A percentile compares a stretch with the other conserved stretches of the same genome.
phyloP scores from a whole-genome alignment of 176 grass and related monocot genomes.

The Hsuehochloa calcarea region DNA sequence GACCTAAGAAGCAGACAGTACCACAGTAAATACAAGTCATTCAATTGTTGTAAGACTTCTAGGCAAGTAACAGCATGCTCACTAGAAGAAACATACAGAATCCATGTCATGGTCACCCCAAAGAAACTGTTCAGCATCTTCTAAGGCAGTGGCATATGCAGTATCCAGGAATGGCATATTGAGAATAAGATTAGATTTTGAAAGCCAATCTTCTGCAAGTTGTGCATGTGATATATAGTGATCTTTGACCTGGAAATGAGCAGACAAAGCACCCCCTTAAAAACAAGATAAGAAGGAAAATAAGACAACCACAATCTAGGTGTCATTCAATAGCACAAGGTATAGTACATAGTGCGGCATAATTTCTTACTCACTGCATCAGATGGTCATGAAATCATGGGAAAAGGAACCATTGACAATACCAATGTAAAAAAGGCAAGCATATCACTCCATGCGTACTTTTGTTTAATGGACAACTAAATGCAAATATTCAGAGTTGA shows the following conservation, averaged over 20 bases:
- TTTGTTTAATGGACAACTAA: conserved; percentile 6
- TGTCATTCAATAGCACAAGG: neutral
- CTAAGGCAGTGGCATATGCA: conserved; percentile 59
- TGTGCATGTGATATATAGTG: conserved; percentile 49
- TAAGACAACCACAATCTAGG: neutral
- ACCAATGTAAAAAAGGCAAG: too few species aligned
- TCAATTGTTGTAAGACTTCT: neutral
- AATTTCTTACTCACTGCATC: too few species aligned
- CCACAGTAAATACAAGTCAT: conserved; percentile 28
- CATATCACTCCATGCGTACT: too few species aligned
- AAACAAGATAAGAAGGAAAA: conserved; percentile 9
- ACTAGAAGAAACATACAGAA: conserved; percentile 59
- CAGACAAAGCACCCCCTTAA: conserved; percentile 14
- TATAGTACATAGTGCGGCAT: too few species aligned
- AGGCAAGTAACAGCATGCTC: conserved; percentile 24
- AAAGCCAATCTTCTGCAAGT: conserved; percentile 86
- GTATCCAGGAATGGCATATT: conserved; percentile 60
- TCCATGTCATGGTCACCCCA: conserved; percentile 86
- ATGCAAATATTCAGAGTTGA: conserved; percentile 9
- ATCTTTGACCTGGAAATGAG: conserved; percentile 59
- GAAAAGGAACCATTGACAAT: too few species aligned
- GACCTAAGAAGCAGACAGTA: conserved; percentile 52
- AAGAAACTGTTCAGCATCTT: conserved; percentile 82
- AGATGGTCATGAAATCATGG: too few species aligned
- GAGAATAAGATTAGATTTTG: conserved; percentile 62